Conservation (phyloP, 1,139 yeast genomes). For the Geotrichum citri-aurantii region DNA sequence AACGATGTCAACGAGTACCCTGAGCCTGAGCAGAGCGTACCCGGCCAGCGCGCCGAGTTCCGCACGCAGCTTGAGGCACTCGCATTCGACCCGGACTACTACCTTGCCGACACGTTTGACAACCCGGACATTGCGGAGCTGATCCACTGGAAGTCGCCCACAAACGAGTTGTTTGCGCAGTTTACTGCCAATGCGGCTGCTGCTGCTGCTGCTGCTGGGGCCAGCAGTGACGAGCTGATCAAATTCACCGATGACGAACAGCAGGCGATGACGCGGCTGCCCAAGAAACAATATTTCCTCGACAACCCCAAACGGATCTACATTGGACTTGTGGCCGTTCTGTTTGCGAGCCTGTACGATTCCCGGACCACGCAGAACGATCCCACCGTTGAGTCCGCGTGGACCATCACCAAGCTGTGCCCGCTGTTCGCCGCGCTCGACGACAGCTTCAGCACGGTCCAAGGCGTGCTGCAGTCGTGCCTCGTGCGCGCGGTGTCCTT, state of each 20-base stretch:
- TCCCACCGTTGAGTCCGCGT: slow-evolving; percentile 78
- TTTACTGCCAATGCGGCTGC: not conserved
- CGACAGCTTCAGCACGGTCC: slow-evolving; percentile 45
- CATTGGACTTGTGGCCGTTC: slow-evolving; percentile 54
- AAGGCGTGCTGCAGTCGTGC: slow-evolving; percentile 53
- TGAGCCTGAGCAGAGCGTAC: slow-evolving; percentile 62
- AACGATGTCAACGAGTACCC: slow-evolving; percentile 86
- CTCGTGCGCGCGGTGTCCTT: slow-evolving; percentile 68
- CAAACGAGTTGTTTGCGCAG: slow-evolving; percentile 33
- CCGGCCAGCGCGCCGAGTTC: slow-evolving; percentile 56
- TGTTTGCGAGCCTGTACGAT: slow-evolving; percentile 75
- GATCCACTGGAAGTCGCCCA: slow-evolving; percentile 54
- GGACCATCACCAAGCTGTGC: slow-evolving; percentile 83
- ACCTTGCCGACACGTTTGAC: slow-evolving; percentile 76
- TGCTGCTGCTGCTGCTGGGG: not conserved
- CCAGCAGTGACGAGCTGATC: slow-evolving; percentile 33
- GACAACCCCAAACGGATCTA: slow-evolving; percentile 47
- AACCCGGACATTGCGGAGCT: slow-evolving; percentile 44
- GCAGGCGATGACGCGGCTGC: slow-evolving; percentile 57
- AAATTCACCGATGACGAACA: slow-evolving; percentile 58
- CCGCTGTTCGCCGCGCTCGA: slow-evolving; percentile 78
- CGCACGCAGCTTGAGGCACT: slow-evolving; percentile 64
- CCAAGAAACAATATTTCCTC: slow-evolving; percentile 52
- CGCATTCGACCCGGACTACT: slow-evolving; percentile 83
- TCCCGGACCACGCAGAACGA: slow-evolving; percentile 71